Evolutionary conservation across 768 basidiomycete species (phyloP), one percentile per base, ranked within the genome.

Genomic region (Pisolithus microcarpus): DNA sequence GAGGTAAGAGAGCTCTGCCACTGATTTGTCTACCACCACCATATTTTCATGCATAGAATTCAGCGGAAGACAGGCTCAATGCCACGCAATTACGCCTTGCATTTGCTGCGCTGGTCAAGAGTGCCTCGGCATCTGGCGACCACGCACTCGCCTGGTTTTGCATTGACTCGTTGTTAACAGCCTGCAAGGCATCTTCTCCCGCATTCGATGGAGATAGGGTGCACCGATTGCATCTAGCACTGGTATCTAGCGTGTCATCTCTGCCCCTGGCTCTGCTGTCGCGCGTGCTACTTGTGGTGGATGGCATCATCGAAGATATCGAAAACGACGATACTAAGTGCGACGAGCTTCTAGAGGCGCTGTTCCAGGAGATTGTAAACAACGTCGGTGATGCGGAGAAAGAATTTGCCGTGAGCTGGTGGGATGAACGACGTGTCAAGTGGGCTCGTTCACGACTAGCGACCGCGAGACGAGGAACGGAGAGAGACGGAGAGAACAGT

Each of bases 11-110:
- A 23, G n/a, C 7, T 43, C 38, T 38, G n/a, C 49, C 49, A 38
- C 10, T 44, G 11, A n/a, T 24, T 3, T 16, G 54, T 2, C 39
- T 16, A 19, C 38, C 36, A 19, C 34, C 50, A 42, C 38, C 57
- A 6, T 54, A 16, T 5, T 11, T 19, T 36, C 19, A 11, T 45
- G 46, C 42, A 51, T 40, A 89, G 84, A 88, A 85, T 63, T 82
- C 87, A 1, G 62, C 63, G 1, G 77, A 85, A 38, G 80, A 76
- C 23, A 74, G 71, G 54, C 71, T 93, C 13, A 84, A 73, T 51
- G 77, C 76, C 0, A 50, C 72, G 0, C 91, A 92, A 60, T 74
- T 92, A 7, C 69, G 84, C 26, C 73, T 90, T 38, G 89, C 91
- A 6, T 91, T 79, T 60, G 72, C 84, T n/a, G 77, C 84, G 7